Base-by-base conservation (phyloP, 1,284 basidiomycete species). In the Anthracocystis setariae region DNA sequence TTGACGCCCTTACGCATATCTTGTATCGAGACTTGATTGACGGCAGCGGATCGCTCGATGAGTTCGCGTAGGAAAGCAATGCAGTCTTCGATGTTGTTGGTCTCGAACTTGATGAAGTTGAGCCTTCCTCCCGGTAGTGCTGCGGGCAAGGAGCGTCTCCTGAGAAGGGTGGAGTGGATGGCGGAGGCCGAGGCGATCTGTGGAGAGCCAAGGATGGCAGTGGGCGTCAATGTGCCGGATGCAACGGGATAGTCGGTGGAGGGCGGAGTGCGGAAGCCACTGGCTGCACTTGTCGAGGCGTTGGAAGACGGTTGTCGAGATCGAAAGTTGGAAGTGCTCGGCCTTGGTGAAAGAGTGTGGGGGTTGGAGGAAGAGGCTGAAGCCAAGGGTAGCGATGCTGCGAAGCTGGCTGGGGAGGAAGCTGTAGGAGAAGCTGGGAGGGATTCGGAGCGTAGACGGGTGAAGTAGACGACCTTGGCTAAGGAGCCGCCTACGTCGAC, bases 21-120 rank as follows among this genome's bases (percentile, higher is more conserved):
- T 58, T 90, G 89, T 69, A 96, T 89, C 0, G 90, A 88, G 12
- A 98, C 95, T 32, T 89, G 87, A 81, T 98, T 98, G n/a, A 91
- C 88, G 43, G 87, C 84, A 8, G 96, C 95, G 27, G 92, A 94
- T 24, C 90, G 89, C 73, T 89, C 87, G 80, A 99, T 96, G 52
- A 98, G 89, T 46, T 89, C 87, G 70, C 91, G 89, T 67, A 99
- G 90, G 85, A 97, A 99, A 49, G 86, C 85, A 76, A 98, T 89
- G 80, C 94, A 93, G 12, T 69, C 64, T 51, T 91, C 86, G 76
- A 98, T 91, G 77, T 93, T 88, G 73, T 90, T 89, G 57, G 96
- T 98, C 85, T 99, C 92, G 85, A 97, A 98, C 39, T 95, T 91
- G 84, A 92, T 92, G 83, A 98, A 99, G 85, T 98, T 98, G 82